These are phyloP conservation scores for Symbiodinium natans DNA, from an alignment of 73 alveolate genomes.

Conservation along the genomic window DNA sequence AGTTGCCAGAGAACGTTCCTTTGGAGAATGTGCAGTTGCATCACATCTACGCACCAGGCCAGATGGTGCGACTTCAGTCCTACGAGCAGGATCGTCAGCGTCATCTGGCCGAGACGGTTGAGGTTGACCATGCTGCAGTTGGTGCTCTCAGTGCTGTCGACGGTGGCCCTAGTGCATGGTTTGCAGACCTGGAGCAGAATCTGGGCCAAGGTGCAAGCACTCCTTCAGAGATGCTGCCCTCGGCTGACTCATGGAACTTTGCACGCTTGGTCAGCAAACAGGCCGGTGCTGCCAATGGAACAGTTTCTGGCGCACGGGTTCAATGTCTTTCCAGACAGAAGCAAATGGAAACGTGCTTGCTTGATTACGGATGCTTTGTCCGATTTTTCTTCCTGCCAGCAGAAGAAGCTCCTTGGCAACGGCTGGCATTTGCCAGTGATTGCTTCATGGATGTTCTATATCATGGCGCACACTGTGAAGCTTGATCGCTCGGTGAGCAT, in stretches of 20 bases:
- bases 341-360: no score
- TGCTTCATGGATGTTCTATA: not conserved
- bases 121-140: no score
- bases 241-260: not conserved
- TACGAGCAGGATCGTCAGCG: not conserved
- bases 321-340: not conserved
- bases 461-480: not conserved
- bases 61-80: not conserved
- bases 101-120: no score
- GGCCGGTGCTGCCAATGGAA: not conserved
- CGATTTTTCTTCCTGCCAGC: not conserved
- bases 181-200: not conserved
- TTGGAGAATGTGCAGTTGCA: not conserved
- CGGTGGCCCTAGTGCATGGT: not conserved
- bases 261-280: not conserved
- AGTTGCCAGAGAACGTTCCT: not conserved
- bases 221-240: not conserved
- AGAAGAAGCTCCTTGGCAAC: not conserved
- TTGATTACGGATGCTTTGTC: no score
- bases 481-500: not conserved
- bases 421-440: constrained; percentile 28
- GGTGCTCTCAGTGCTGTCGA: no score
- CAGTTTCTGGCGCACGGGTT: not conserved
- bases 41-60: not conserved
- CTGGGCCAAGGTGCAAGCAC: not conserved